A percentile compares a stretch with the other conserved stretches of the same genome.
Evolutionary conservation across 2,329 filamentous ascomycete genomes (phyloP).

Genomic region (Chaetomium strumarium): DNA sequence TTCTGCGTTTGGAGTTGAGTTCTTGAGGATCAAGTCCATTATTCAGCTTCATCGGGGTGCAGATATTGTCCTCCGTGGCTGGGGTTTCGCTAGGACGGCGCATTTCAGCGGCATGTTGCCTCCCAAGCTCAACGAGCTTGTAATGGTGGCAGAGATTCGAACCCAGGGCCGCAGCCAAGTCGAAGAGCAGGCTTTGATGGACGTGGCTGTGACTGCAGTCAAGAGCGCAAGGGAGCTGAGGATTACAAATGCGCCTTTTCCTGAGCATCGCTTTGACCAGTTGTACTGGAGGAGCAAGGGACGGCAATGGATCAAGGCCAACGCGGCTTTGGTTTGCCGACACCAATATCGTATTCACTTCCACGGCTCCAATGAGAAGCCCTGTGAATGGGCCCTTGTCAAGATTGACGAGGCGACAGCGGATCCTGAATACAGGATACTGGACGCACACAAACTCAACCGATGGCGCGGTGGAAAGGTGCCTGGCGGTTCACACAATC

Average conservation of each 20-base stretch:
- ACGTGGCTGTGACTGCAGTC: conserved; percentile 37
- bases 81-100: conserved; percentile 33
- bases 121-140: conserved; percentile 39
- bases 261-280: conserved; percentile 29
- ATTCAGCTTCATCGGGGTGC: conserved; percentile 27
- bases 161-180: conserved; percentile 30
- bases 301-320: conserved; percentile 22
- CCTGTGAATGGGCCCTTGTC: conserved; percentile 34
- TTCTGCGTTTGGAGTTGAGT: conserved; percentile 20
- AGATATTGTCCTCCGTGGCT: conserved; percentile 36
- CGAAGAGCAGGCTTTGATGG: conserved; percentile 35
- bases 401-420: conserved; percentile 25
- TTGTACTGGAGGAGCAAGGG: conserved; percentile 20
- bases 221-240: conserved; percentile 38
- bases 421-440: conserved; percentile 22
- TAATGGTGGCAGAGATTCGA: conserved; percentile 37
- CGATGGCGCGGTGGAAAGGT: conserved; percentile 37
- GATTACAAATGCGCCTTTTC: conserved; percentile 51
- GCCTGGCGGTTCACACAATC: conserved; percentile 35
- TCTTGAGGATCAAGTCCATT: conserved; percentile 37
- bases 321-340: conserved; percentile 44
- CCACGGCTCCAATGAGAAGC: conserved; percentile 24
- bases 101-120: conserved; percentile 34
- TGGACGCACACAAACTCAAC: conserved; percentile 29
- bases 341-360: conserved; percentile 40